A percentile compares a stretch with the other conserved stretches of the same genome.
Conservation (phyloP, 2,329 filamentous ascomycete species). For the Cladosporium austrohemisphaericum region DNA sequence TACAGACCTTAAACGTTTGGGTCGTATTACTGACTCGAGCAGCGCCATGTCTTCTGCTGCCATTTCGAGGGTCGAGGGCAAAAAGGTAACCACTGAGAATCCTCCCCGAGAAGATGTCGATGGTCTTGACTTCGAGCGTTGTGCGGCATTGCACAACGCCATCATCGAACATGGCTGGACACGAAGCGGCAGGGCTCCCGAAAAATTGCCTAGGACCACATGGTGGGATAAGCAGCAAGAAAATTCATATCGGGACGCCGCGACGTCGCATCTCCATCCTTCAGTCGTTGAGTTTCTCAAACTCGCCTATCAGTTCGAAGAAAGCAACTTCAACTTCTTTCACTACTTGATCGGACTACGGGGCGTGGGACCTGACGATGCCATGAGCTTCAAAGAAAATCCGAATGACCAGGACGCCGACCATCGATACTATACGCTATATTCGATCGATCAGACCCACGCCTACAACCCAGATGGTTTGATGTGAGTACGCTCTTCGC, state of each 20-base stretch:
- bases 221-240: neutral
- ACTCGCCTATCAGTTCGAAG: neutral
- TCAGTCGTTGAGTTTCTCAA: neutral
- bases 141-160: too few species aligned
- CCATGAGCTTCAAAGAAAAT: neutral
- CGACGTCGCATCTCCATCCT: neutral
- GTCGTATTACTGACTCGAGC: too few species aligned
- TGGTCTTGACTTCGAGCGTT: too few species aligned
- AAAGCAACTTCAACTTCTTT: slow-evolving; percentile 1
- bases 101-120: too few species aligned
- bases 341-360: neutral
- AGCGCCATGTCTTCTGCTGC: too few species aligned
- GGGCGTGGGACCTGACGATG: neutral
- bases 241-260: neutral
- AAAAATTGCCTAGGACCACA: neutral
- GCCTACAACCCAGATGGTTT: neutral
- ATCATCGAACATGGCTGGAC: slow-evolving; percentile 1
- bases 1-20: too few species aligned
- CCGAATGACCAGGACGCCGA: neutral
- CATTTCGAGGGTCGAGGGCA: too few species aligned
- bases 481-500: neutral
- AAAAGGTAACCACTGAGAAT: too few species aligned
- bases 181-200: neutral
- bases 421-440: neutral
- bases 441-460: neutral